These are phyloP conservation scores for Euptelea pleiosperma DNA, from an alignment of 164 flowering plant species.

Conservation along the genomic window DNA sequence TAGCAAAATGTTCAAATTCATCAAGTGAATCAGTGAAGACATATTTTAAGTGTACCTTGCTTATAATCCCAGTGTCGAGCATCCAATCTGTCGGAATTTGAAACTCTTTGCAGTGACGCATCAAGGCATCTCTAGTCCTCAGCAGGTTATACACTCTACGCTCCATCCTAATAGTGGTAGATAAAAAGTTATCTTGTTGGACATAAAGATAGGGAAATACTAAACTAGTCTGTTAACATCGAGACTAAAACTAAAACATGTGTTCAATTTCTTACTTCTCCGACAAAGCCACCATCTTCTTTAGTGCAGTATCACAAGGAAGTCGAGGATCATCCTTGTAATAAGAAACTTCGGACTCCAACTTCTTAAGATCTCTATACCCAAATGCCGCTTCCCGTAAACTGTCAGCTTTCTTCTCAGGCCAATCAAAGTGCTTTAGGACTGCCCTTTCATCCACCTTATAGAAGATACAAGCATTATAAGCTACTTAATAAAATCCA, in stretches of 20 bases:
- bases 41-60: slow-evolving; percentile 74
- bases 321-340: slow-evolving; percentile 62
- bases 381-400: slow-evolving; percentile 94
- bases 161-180: slow-evolving; percentile 55
- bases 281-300: slow-evolving; percentile 78
- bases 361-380: slow-evolving; percentile 77
- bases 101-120: slow-evolving; percentile 67
- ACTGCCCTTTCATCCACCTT: slow-evolving; percentile 99
- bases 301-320: slow-evolving; percentile 71
- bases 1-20: no score
- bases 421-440: slow-evolving; percentile 94
- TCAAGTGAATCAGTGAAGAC: no score
- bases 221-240: neutral
- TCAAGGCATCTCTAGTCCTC: slow-evolving; percentile 61
- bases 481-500: neutral
- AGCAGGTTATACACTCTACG: slow-evolving; percentile 59
- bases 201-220: neutral
- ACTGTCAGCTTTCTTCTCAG: slow-evolving; percentile 90
- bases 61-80: slow-evolving; percentile 74
- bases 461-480: slow-evolving; percentile 13
- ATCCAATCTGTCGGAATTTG: slow-evolving; percentile 90
- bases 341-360: slow-evolving; percentile 63
- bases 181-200: neutral
- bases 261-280: slow-evolving; percentile 63
- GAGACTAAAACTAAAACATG: neutral